phyloP scores from a whole-genome alignment of 768 basidiomycete genomes.

The Tricholomella constricta region DNA sequence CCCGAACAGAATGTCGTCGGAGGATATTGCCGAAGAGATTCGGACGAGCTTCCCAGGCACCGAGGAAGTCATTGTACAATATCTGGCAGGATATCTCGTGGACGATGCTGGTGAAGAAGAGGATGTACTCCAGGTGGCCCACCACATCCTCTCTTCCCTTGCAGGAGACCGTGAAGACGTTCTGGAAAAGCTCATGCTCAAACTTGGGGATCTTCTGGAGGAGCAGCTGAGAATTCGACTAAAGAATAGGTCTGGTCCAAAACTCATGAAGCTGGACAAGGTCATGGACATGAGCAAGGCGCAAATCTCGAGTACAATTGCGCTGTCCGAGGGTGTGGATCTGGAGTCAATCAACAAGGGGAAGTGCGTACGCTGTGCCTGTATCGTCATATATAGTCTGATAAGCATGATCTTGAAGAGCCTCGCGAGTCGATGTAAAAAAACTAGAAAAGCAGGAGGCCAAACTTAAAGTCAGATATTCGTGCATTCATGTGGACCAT shows the following conservation, averaged over 20 bases:
- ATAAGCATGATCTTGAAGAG: constrained; percentile 45
- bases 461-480: constrained; percentile 71
- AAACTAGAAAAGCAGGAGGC: constrained; percentile 97
- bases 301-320: constrained; percentile 78
- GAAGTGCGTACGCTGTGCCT: constrained; percentile 55
- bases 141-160: constrained; percentile 75
- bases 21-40: constrained; percentile 81
- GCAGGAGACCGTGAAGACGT: constrained; percentile 59
- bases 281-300: constrained; percentile 88
- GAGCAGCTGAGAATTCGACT: constrained; percentile 62
- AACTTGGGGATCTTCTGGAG: constrained; percentile 62
- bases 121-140: constrained; percentile 78
- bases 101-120: constrained; percentile 90
- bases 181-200: constrained; percentile 66
- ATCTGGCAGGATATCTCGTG: constrained; percentile 84
- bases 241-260: constrained; percentile 62
- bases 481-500: background rate
- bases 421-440: constrained; percentile 90
- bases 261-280: constrained; percentile 76
- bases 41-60: constrained; percentile 69
- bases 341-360: constrained; percentile 92
- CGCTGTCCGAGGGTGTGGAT: constrained; percentile 81
- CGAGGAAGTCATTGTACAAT: constrained; percentile 85
- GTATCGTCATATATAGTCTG: constrained; percentile 15
- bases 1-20: constrained; percentile 54